Evolutionary conservation across 768 basidiomycete species (phyloP).

Genomic region (Phylloporus rhodoxanthus): DNA sequence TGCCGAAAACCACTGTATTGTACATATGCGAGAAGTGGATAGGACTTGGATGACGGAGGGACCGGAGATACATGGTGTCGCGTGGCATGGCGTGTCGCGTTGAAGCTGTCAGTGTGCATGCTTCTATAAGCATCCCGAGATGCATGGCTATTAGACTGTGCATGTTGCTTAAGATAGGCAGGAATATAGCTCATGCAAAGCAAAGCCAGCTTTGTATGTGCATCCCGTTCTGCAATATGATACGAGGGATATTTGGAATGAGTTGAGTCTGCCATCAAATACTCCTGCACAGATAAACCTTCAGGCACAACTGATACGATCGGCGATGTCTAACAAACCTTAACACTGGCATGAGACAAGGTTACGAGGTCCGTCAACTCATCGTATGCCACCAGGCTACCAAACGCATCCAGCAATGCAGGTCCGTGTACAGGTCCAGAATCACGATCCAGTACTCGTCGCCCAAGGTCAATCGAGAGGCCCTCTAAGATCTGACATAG

Average conservation of each 20-base stretch:
- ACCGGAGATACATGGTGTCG: background rate
- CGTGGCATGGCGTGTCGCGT: background rate
- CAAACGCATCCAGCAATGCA: conserved; percentile 3
- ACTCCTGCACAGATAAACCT: conserved; percentile 2
- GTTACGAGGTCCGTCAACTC: conserved; percentile 3
- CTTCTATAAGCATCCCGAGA: background rate
- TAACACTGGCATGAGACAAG: conserved; percentile 10
- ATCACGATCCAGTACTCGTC: background rate
- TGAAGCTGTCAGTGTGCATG: background rate
- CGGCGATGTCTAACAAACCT: conserved; percentile 1
- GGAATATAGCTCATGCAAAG: conserved; percentile 9
- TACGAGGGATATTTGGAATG: background rate
- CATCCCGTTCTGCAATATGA: background rate
- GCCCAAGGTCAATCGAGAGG: conserved; percentile 1
- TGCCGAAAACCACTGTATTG: background rate
- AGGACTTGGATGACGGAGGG: background rate
- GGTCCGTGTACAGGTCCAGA: conserved; percentile 3
- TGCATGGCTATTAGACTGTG: background rate
- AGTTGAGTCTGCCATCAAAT: background rate
- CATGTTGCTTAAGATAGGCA: background rate
- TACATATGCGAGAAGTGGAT: conserved; percentile 8
- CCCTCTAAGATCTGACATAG: conserved; percentile 5
- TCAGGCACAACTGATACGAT: too few species aligned
- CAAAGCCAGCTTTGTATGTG: conserved; percentile 2
- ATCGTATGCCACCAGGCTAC: conserved; percentile 4